Base-by-base conservation (phyloP, 805 yeast species). In the Dipodascus geniculatus region DNA sequence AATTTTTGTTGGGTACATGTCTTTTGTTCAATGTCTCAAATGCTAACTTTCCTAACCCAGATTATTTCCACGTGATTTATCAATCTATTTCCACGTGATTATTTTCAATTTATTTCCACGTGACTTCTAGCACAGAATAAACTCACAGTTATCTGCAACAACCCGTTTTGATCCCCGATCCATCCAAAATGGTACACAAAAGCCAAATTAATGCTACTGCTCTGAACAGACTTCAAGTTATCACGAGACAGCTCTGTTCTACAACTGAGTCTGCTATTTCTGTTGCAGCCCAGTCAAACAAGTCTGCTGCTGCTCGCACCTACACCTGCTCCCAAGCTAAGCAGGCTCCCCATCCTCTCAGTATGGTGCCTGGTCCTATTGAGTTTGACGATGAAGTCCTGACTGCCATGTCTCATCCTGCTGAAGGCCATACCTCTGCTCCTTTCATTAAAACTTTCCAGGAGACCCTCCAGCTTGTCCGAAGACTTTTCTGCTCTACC, bases 381-480 rank as follows among this genome's bases (percentile, higher is more conserved):
- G 87, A 83, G 69, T 82, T 91, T 70, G 81, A 89, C 51, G 87
- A 85, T 59, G 77, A 73, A 51, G 97, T 90, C 51, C 78, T 85
- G 62, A 71, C 72, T 38, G 95, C 96, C 48, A 83, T 85, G 84
- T 73, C 87, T 42, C 81, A 85, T 44, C 93, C 90, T 38, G 82
- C 96, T 2, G 81, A 85, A 62, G 83, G 95, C n/a, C 97, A 90
- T 70, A 87, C 96, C 47, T 80, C 90, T 9, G 89, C 91, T 6
- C 89, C 85, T 60, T 91, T 91, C 63, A 78, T 85, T 56, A 71
- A 74, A 23, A 81, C 84, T 28, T 90, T 90, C 73, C 85, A 83
- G 66, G 68, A 76, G 17, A 84, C 79, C 14, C 75, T 91, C 63
- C 68, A 74, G 62, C 79, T 81, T 66, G 76, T 87, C 61, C 79